A percentile compares a stretch with the other conserved stretches of the same genome.
Evolutionary conservation across 2,329 filamentous ascomycete genomes (phyloP).

Genomic region (Huntiella savannae): DNA sequence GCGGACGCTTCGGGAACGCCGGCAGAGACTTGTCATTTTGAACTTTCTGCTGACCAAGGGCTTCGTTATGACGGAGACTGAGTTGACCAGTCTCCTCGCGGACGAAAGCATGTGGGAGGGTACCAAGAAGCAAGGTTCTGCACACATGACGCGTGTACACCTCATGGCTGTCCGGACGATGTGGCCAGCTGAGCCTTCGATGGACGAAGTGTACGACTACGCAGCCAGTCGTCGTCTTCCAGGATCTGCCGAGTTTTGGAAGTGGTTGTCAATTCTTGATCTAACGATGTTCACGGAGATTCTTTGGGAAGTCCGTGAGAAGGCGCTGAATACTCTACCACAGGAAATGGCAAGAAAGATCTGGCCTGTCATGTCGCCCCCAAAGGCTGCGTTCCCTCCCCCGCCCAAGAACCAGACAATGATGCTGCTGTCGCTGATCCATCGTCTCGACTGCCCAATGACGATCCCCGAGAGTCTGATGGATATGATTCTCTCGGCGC

Average conservation of each 20-base stretch:
- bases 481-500: not conserved
- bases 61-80: not conserved
- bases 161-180: slow-evolving; percentile 3
- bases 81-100: too few species aligned
- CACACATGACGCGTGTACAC: too few species aligned
- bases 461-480: slow-evolving; percentile 2
- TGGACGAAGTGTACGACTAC: slow-evolving; percentile 4
- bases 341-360: not conserved
- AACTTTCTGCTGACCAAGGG: not conserved
- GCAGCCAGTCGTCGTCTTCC: slow-evolving; percentile 6
- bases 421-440: slow-evolving; percentile 4
- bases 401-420: not conserved
- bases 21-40: not conserved
- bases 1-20: not conserved
- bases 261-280: slow-evolving; percentile 2
- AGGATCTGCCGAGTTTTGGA: slow-evolving; percentile 4
- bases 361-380: slow-evolving; percentile 10
- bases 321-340: slow-evolving; percentile 5
- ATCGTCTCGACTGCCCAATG: not conserved
- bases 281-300: slow-evolving; percentile 4
- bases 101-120: too few species aligned
- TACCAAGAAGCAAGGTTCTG: too few species aligned
- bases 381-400: slow-evolving; percentile 3
- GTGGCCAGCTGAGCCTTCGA: not conserved
- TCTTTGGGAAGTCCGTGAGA: slow-evolving; percentile 10